Evolutionary conservation across 164 flowering plant genomes (phyloP).

Genomic region (Annona squamosa): DNA sequence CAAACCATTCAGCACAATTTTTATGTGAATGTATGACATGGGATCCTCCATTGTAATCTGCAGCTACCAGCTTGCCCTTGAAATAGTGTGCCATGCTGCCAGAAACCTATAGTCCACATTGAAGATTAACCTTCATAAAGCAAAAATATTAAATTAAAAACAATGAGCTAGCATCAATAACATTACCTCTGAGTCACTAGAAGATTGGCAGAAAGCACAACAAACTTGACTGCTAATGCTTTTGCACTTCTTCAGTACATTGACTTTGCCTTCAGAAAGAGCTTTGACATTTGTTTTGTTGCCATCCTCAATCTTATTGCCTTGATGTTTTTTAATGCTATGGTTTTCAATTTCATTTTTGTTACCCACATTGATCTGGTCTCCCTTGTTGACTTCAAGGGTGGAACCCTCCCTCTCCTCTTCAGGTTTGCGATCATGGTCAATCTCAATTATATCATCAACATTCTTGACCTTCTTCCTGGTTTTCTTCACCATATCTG

Average conservation of each 20-base stretch:
- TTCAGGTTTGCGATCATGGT: slow-evolving; percentile 5
- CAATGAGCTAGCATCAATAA: neutral
- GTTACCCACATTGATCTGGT: neutral
- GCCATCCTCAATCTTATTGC: slow-evolving; percentile 2
- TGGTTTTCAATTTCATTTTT: neutral
- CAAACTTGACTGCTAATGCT: slow-evolving; percentile 15
- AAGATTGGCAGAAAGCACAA: slow-evolving; percentile 81
- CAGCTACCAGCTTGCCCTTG: slow-evolving; percentile 54
- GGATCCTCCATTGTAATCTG: slow-evolving; percentile 37
- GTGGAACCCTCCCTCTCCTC: slow-evolving; percentile 19
- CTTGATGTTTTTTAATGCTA: slow-evolving; percentile 1
- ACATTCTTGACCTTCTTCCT: neutral
- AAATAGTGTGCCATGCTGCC: slow-evolving; percentile 73
- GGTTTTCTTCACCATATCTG: slow-evolving; percentile 4
- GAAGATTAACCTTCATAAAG: slow-evolving; percentile 2
- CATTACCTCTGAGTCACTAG: slow-evolving; percentile 59
- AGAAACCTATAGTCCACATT: slow-evolving; percentile 42
- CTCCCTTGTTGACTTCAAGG: neutral
- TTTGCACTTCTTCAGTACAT: slow-evolving; percentile 38
- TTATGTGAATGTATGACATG: slow-evolving; percentile 62
- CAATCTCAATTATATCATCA: slow-evolving; percentile 3
- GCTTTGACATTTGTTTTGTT: slow-evolving; percentile 10
- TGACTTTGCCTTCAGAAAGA: slow-evolving; percentile 11
- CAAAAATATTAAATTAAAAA: slow-evolving; percentile 1
- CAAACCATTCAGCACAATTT: slow-evolving; percentile 82